Percentiles rank a stretch among this genome's conserved stretches.
Conservation (phyloP, 371 early-diverging fungal genomes). For the Circinella umbellata region DNA sequence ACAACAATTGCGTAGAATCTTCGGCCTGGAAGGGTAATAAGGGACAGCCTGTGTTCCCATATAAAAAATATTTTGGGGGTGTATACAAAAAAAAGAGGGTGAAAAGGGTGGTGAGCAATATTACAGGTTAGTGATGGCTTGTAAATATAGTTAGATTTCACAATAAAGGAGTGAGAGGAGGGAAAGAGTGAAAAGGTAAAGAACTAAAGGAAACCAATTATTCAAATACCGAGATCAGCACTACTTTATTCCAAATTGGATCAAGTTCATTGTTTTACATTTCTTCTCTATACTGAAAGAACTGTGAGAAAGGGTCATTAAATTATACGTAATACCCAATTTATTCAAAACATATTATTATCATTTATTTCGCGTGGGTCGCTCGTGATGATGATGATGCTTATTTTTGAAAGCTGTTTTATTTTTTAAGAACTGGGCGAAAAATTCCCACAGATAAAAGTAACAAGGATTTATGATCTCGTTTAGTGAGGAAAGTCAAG, state of each 20-base stretch:
- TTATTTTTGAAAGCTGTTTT: too few species aligned
- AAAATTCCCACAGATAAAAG: background rate
- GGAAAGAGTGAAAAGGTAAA: background rate
- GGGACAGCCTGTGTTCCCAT: background rate
- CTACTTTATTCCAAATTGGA: too few species aligned
- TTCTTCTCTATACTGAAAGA: background rate
- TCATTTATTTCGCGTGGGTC: too few species aligned
- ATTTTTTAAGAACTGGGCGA: too few species aligned
- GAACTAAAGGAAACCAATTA: too few species aligned
- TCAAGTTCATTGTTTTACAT: too few species aligned
- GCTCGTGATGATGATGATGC: too few species aligned
- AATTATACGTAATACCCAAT: too few species aligned
- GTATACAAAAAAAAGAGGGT: background rate
- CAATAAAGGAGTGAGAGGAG: slow-evolving; percentile 9
- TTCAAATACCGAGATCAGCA: slow-evolving; percentile 1
- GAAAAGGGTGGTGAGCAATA: background rate
- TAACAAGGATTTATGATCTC: background rate
- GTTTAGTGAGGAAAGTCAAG: background rate
- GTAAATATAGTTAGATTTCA: slow-evolving; percentile 1
- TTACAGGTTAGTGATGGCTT: background rate
- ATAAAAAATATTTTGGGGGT: too few species aligned
- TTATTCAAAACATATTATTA: too few species aligned
- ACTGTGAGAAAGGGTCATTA: too few species aligned
- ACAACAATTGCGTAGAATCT: background rate
- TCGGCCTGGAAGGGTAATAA: slow-evolving; percentile 10